phyloP scores from a whole-genome alignment of 352 stramenopile genomes.

The Globisporangium yorkense region DNA sequence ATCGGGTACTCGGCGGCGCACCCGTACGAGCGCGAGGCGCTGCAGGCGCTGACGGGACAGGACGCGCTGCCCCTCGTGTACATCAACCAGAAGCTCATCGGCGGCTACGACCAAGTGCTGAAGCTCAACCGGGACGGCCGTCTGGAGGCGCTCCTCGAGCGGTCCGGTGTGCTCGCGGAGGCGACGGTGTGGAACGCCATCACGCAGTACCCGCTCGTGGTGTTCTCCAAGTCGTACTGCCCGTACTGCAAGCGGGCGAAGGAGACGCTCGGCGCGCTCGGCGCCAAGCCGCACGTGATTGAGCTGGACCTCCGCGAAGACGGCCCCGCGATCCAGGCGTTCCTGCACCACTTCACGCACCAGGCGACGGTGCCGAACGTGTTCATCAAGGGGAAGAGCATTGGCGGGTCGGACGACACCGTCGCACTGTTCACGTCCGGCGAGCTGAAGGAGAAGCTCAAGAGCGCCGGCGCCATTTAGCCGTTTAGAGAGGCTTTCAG shows the following conservation, averaged over 20 bases:
- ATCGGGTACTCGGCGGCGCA: slow-evolving; percentile 50
- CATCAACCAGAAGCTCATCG: slow-evolving; percentile 91
- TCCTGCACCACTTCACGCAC: slow-evolving; percentile 89
- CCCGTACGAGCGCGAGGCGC: slow-evolving; percentile 66
- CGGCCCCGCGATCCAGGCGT: slow-evolving; percentile 89
- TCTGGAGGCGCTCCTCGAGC: slow-evolving; percentile 84
- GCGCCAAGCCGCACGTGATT: slow-evolving; percentile 62
- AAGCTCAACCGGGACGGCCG: slow-evolving; percentile 74
- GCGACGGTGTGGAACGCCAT: slow-evolving; percentile 69
- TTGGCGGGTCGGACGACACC: slow-evolving; percentile 94
- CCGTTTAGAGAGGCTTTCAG: neutral
- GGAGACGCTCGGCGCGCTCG: slow-evolving; percentile 49
- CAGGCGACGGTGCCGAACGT: slow-evolving; percentile 97
- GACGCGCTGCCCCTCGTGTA: slow-evolving; percentile 95
- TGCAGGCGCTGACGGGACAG: slow-evolving; percentile 88
- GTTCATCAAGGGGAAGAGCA: slow-evolving; percentile 94
- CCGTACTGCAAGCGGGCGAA: slow-evolving; percentile 87
- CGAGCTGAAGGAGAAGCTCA: slow-evolving; percentile 88
- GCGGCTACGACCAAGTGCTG: slow-evolving; percentile 92
- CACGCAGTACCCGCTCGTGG: slow-evolving; percentile 60
- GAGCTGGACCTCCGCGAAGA: slow-evolving; percentile 82
- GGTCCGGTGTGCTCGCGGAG: slow-evolving; percentile 59
- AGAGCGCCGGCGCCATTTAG: slow-evolving; percentile 48
- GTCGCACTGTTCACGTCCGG: slow-evolving; percentile 80
- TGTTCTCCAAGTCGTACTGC: slow-evolving; percentile 86